Conservation (phyloP, 352 stramenopile species). For the Pythium pyrilobum region DNA sequence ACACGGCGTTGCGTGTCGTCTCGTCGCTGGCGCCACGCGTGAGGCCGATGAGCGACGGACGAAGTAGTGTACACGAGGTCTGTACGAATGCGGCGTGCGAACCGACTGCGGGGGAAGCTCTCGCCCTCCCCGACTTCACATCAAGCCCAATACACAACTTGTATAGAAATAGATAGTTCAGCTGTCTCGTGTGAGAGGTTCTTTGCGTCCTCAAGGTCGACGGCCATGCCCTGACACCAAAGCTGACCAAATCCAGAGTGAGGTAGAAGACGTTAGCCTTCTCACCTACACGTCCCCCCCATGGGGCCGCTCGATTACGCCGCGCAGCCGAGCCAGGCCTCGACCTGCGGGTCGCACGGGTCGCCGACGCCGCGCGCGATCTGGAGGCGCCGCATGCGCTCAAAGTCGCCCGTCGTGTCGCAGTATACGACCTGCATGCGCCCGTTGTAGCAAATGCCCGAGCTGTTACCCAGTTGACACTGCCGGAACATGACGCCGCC, state of each 20-base stretch:
- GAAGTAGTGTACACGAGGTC: background rate
- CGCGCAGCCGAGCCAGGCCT: constrained; percentile 16
- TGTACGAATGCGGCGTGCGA: background rate
- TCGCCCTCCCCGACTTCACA: too few species aligned
- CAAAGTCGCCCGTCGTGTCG: background rate
- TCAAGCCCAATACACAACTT: too few species aligned
- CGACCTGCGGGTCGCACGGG: constrained; percentile 9
- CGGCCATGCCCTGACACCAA: too few species aligned
- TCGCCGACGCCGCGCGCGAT: constrained; percentile 11
- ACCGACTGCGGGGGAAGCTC: too few species aligned
- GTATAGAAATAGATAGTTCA: too few species aligned
- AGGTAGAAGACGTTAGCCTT: too few species aligned
- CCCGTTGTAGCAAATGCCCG: constrained; percentile 17
- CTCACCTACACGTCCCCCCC: too few species aligned
- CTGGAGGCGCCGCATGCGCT: constrained; percentile 11
- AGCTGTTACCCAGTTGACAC: background rate
- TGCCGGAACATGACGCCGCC: constrained; percentile 15
- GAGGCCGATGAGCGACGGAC: background rate
- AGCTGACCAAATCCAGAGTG: too few species aligned
- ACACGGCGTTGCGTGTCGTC: background rate
- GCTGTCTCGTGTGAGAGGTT: too few species aligned
- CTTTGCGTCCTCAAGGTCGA: too few species aligned
- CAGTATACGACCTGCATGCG: constrained; percentile 18
- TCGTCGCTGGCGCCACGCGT: background rate
- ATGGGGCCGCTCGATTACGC: too few species aligned